Conservation (phyloP, 805 yeast genomes). For the Cyberlindnera maclurae region DNA sequence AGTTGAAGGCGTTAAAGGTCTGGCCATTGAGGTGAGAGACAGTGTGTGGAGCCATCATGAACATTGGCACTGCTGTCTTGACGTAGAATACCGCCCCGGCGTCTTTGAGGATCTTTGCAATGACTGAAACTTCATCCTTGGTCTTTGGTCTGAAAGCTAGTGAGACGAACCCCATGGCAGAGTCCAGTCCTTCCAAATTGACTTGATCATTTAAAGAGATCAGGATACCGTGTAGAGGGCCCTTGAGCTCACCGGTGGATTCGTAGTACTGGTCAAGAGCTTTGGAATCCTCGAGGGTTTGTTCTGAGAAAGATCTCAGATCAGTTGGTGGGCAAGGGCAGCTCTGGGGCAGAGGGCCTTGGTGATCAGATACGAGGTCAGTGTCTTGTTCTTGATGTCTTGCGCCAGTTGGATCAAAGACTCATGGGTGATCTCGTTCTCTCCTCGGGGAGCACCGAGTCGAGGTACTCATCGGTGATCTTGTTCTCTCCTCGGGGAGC, state of each 20-base stretch:
- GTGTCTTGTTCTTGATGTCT: constrained; percentile 3
- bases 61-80: constrained; percentile 47
- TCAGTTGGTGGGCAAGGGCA: constrained; percentile 43
- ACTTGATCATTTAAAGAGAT: constrained; percentile 44
- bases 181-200: constrained; percentile 38
- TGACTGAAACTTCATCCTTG: constrained; percentile 30
- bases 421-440: constrained; percentile 4
- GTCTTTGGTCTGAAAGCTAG: constrained; percentile 41
- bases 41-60: constrained; percentile 42
- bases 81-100: constrained; percentile 47
- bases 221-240: constrained; percentile 65
- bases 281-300: constrained; percentile 48
- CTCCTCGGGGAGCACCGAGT: constrained; percentile 5
- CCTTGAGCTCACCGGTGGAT: constrained; percentile 43
- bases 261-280: constrained; percentile 42
- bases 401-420: constrained; percentile 5
- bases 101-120: constrained; percentile 32
- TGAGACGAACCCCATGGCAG: constrained; percentile 43
- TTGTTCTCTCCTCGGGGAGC: constrained; percentile 4
- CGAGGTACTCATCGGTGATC: constrained; percentile 5
- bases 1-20: constrained; percentile 37
- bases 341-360: constrained; percentile 3
- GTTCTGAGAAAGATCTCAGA: constrained; percentile 38
- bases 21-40: constrained; percentile 37
- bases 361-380: constrained; percentile 10